Percentiles rank a stretch among this genome's conserved stretches.
Evolutionary conservation across 129 eudicot genomes (phyloP).

Genomic region (sunflower (Helianthus annuus)): HanXRQr2.0-SUNRISE NC_035444.2:1106665-1107164

Average conservation of each 20-base stretch:
- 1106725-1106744: too few relatives aligned
- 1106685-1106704: too few relatives aligned
- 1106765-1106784: too few relatives aligned
- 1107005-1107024: conserved; percentile 20
- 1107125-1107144: too few relatives aligned
- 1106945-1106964: background rate
- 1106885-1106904: background rate
- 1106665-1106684: too few relatives aligned
- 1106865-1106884: background rate
- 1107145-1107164: too few relatives aligned
- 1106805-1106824: too few relatives aligned
- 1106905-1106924: conserved; percentile 5
- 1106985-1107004: conserved; percentile 5
- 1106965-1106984: conserved; percentile 40
- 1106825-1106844: too few relatives aligned
- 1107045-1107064: background rate
- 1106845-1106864: too few relatives aligned
- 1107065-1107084: background rate
- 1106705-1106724: too few relatives aligned
- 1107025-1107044: conserved; percentile 29
- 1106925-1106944: conserved; percentile 2
- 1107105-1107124: background rate
- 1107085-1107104: background rate
- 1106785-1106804: too few relatives aligned
- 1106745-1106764: too few relatives aligned